A percentile compares a stretch with the other conserved stretches of the same genome.
Conservation (phyloP, 768 basidiomycete species). For the Mycena maculata region DNA sequence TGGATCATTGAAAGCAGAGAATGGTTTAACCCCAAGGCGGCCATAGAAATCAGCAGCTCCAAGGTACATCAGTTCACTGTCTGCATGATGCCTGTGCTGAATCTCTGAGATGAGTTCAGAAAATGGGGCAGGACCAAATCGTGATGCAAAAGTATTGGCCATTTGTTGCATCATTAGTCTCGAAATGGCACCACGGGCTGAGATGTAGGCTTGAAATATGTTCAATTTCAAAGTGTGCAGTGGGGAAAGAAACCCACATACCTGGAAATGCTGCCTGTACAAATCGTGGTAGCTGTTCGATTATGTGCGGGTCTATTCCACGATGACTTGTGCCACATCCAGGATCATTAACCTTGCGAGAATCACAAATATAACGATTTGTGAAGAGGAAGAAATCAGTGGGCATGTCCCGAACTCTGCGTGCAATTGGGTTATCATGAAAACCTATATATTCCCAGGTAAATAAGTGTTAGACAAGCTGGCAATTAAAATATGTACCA, state of each 20-base stretch:
- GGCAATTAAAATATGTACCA: constrained; percentile 3
- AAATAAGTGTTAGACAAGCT: not conserved
- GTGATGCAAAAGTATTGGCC: not conserved
- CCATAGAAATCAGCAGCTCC: too few relatives aligned
- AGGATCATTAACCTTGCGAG: not conserved
- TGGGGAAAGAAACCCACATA: not conserved
- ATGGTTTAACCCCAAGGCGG: too few relatives aligned
- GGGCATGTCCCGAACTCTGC: not conserved
- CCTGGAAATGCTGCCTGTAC: constrained; percentile 2
- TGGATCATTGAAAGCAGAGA: too few relatives aligned
- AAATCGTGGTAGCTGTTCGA: not conserved
- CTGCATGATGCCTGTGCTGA: not conserved
- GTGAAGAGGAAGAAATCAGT: not conserved
- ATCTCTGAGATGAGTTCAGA: constrained; percentile 6
- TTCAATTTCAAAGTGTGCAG: too few relatives aligned
- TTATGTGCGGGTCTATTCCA: not conserved
- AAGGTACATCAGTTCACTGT: not conserved
- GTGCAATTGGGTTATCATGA: not conserved
- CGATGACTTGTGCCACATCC: not conserved
- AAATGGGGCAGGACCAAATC: constrained; percentile 12
- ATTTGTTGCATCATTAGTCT: constrained; percentile 1
- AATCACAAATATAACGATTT: not conserved
- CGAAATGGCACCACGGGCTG: constrained; percentile 5
- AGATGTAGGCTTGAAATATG: constrained; percentile 2
- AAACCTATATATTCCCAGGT: not conserved